Base-by-base conservation (phyloP, 148 eudicot genomes). In the Fagopyrum tataricum region DNA sequence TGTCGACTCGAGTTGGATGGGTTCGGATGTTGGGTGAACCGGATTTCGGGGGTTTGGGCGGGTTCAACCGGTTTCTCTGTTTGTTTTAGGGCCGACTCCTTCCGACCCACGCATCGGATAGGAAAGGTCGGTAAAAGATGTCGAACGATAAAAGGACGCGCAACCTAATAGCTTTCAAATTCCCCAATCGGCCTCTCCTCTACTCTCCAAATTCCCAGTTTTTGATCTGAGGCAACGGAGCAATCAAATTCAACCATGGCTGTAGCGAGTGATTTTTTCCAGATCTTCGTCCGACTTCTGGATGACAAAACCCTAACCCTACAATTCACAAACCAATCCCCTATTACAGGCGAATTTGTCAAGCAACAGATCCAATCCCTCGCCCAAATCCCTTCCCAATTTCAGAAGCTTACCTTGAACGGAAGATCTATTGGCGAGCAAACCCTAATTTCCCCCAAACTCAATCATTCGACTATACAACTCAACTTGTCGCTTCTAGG, bases 401-500 rank as follows among this genome's bases (percentile, higher is more conserved):
- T 76, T 67, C 96, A 86, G 70, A 85, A 75, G 59, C 89, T 91
- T 41, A 70, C 85, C 79, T 79, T 83, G 77, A 81, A 84, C 52
- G 88, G 88, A 53, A 81, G 73, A 49, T 53, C 76, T 66, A 80
- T 88, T 52, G 71, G 81, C 15, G 56, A 76, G 44, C 72, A 72
- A 44, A 20, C 82, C 77, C 77, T 72, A 67, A 59, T 79, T 24
- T 14, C 74, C 40, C 41, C 70, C 17, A 79, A 80, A 49, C 83
- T 75, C 69, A 74, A 78, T 53, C 80, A 66, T 41, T 72, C 84
- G 21, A 75, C 86, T 39, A 69, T 87, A 67, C 74, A 78, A 66
- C 88, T 89, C 78, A 76, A 72, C 71, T 49, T 82, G 75, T 84
- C 94, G 42, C 84, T 92, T 41, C 81, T 86, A 42, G 99, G 96